Evolutionary conservation across 2,329 filamentous ascomycete genomes (phyloP).

Genomic region (Tolypocladium album): DNA sequence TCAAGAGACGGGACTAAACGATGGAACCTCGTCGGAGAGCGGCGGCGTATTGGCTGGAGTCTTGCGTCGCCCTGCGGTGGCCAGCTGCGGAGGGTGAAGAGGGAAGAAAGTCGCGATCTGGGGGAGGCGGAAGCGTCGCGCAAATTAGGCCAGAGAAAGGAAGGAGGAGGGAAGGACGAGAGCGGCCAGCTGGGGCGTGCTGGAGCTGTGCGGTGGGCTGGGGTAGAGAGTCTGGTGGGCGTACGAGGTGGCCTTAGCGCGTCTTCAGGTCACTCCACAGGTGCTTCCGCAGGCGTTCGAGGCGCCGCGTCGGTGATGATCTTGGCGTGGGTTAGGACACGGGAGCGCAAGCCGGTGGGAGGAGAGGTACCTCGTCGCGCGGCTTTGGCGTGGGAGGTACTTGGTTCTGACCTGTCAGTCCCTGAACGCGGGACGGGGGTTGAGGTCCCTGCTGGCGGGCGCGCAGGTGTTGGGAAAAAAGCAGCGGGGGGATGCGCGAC

Average conservation of each 20-base stretch:
- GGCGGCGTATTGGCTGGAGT: slow-evolving; percentile 1
- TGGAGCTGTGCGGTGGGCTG: not conserved
- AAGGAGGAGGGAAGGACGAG: not conserved
- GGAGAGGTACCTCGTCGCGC: not conserved
- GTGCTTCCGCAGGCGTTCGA: not conserved
- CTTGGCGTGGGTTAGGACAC: not conserved
- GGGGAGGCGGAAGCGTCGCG: slow-evolving; percentile 2
- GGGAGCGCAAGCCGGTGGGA: not conserved
- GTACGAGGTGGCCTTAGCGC: not conserved
- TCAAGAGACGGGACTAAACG: not conserved
- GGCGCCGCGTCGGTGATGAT: not conserved
- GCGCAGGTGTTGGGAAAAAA: not conserved
- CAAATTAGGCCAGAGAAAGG: slow-evolving; percentile 1
- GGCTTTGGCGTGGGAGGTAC: not conserved
- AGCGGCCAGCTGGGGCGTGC: not conserved
- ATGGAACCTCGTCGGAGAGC: not conserved
- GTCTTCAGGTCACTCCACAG: not conserved
- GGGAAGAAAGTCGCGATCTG: slow-evolving; percentile 4
- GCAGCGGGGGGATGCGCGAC: not conserved
- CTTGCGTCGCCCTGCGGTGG: slow-evolving; percentile 3
- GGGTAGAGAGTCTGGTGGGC: not conserved
- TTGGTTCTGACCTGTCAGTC: not conserved
- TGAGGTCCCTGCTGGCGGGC: not conserved
- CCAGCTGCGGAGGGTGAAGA: slow-evolving; percentile 4
- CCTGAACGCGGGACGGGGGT: not conserved